Evolutionary conservation across 106 monocot species (phyloP).

Genomic region (Dendrobium chrysotoxum): DNA sequence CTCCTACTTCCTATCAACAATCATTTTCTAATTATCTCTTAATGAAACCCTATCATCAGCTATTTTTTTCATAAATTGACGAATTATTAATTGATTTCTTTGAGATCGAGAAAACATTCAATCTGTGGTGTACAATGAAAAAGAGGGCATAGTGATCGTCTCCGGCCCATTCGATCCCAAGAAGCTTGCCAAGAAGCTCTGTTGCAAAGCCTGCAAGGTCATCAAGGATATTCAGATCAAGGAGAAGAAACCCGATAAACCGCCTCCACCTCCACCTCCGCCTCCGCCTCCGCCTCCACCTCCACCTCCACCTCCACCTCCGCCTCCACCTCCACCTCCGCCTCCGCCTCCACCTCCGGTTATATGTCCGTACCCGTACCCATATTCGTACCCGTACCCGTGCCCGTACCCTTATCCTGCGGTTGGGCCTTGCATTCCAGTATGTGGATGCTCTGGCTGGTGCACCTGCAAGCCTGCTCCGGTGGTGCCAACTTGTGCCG

Average conservation of each 20-base stretch:
- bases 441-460: slow-evolving; percentile 2
- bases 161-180: slow-evolving; percentile 26
- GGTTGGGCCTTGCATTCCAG: not conserved
- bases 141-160: slow-evolving; percentile 32
- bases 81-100: not conserved
- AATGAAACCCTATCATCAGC: not conserved
- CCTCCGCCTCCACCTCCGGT: too few relatives aligned
- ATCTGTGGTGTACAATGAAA: slow-evolving; percentile 38
- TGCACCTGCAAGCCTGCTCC: not conserved
- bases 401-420: not conserved
- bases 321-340: too few relatives aligned
- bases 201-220: slow-evolving; percentile 46
- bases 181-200: slow-evolving; percentile 36
- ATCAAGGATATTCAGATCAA: slow-evolving; percentile 48
- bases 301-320: not conserved
- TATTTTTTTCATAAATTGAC: too few relatives aligned
- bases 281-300: too few relatives aligned
- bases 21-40: not conserved
- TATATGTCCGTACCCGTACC: not conserved
- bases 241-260: not conserved
- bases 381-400: not conserved
- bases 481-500: not conserved
- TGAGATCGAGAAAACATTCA: slow-evolving; percentile 18
- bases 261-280: not conserved
- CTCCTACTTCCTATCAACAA: not conserved